Evolutionary conservation across 306 rosid genomes (phyloP).

Genomic region (Ziziphus jujuba): DNA sequence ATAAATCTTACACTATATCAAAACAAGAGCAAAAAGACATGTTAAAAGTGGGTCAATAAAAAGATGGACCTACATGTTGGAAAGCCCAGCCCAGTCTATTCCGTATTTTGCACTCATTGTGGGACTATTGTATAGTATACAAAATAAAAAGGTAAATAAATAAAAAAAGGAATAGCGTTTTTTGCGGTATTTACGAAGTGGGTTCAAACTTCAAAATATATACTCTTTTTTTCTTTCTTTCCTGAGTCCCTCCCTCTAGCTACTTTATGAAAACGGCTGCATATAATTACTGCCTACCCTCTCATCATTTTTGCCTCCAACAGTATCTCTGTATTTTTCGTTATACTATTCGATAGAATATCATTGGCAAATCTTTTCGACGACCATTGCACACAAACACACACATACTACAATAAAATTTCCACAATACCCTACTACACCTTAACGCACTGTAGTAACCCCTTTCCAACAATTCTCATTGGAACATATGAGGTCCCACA

Average conservation of each 20-base stretch:
- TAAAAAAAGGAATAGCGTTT: background rate
- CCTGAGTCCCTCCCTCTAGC: background rate
- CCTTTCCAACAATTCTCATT: background rate
- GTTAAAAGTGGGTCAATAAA: background rate
- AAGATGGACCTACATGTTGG: background rate
- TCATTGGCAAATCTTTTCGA: conserved; percentile 44
- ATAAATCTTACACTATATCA: too few relatives aligned
- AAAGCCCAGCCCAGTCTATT: background rate
- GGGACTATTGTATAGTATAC: too few relatives aligned
- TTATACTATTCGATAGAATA: conserved; percentile 16
- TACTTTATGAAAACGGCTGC: conserved; percentile 40
- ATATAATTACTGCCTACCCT: conserved; percentile 24
- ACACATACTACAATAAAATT: background rate
- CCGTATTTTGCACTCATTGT: too few relatives aligned
- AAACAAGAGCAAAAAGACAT: too few relatives aligned
- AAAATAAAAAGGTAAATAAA: background rate
- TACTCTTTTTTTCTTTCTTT: conserved; percentile 27
- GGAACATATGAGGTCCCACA: conserved; percentile 25
- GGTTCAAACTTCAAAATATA: conserved; percentile 93
- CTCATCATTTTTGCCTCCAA: conserved; percentile 27
- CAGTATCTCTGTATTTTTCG: conserved; percentile 21
- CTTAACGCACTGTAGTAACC: conserved; percentile 1
- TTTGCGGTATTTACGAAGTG: conserved; percentile 47
- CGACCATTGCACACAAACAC: conserved; percentile 23
- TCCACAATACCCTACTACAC: background rate